These are phyloP conservation scores for Erodium trifolium DNA, from an alignment of 441 rosid genomes.

Conservation along the genomic window DNA sequence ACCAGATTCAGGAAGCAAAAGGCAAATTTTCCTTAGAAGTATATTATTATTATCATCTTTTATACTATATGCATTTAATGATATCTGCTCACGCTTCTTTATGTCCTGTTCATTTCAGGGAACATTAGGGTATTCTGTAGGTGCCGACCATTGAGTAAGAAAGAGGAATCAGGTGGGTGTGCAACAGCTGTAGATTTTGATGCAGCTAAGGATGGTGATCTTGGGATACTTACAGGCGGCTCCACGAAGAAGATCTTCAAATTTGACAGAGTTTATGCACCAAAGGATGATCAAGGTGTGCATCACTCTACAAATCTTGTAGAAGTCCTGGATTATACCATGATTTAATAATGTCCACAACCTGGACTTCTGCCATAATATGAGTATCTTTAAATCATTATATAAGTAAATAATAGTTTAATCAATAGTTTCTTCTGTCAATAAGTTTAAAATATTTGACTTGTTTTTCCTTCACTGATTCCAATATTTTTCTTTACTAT, in stretches of 20 bases:
- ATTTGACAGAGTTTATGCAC: slow-evolving; percentile 81
- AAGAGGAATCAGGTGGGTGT: slow-evolving; percentile 54
- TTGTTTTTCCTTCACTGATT: background rate
- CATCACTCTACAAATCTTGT: background rate
- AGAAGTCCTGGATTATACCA: background rate
- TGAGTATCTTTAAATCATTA: background rate
- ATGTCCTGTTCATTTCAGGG: slow-evolving; percentile 40
- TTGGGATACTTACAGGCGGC: slow-evolving; percentile 63
- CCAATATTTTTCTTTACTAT: background rate
- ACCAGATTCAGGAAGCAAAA: slow-evolving; percentile 57
- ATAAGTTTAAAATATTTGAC: background rate
- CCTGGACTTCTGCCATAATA: slow-evolving; percentile 1
- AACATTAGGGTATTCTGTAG: slow-evolving; percentile 91
- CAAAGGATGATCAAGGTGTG: slow-evolving; percentile 77
- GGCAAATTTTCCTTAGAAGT: slow-evolving; percentile 48
- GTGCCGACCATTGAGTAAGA: slow-evolving; percentile 70
- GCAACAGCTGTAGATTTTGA: slow-evolving; percentile 59
- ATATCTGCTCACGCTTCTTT: slow-evolving; percentile 10
- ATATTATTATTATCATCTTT: slow-evolving; percentile 16
- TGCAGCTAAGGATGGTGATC: slow-evolving; percentile 82
- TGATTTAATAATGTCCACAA: background rate
- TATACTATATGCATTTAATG: slow-evolving; percentile 6
- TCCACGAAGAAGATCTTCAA: slow-evolving; percentile 61
- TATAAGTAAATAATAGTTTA: background rate
- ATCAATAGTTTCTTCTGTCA: background rate